phyloP scores from a whole-genome alignment of 2,329 filamentous ascomycete species.

The Trichophaea hybrida region DNA sequence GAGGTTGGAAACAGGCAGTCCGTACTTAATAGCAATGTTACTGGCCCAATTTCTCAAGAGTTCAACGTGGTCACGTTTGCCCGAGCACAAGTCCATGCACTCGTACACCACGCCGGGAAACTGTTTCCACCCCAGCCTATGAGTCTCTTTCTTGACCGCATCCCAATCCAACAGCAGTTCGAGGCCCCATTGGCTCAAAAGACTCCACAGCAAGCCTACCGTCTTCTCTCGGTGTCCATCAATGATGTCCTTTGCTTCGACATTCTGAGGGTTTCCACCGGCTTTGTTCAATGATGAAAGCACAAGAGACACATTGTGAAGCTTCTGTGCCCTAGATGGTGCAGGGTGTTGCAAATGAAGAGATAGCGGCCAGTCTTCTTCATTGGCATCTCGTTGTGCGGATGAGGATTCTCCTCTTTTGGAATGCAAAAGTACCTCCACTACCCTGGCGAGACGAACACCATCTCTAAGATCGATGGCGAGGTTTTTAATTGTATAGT shows the following conservation, averaged over 20 bases:
- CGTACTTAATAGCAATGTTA: conserved; percentile 36
- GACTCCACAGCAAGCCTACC: conserved; percentile 44
- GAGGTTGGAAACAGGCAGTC: conserved; percentile 39
- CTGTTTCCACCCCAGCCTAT: conserved; percentile 30
- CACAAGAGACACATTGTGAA: conserved; percentile 46
- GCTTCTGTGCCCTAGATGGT: conserved; percentile 40
- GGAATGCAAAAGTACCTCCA: conserved; percentile 37
- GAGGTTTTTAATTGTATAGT: conserved; percentile 44
- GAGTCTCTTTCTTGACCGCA: conserved; percentile 40
- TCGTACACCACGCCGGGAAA: background rate
- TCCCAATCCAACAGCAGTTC: conserved; percentile 42
- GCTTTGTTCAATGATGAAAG: conserved; percentile 39
- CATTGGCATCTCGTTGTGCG: conserved; percentile 24
- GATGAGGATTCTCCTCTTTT: background rate
- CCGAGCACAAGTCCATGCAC: no score
- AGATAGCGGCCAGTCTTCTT: conserved; percentile 38
- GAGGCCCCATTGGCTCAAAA: conserved; percentile 43
- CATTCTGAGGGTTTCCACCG: conserved; percentile 32
- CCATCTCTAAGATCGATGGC: conserved; percentile 50
- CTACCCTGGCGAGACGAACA: conserved; percentile 43
- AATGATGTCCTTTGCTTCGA: conserved; percentile 45
- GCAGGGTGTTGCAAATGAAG: conserved; percentile 46
- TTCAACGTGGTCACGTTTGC: conserved; percentile 6
- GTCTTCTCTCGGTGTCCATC: conserved; percentile 52
- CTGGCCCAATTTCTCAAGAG: conserved; percentile 45